A percentile compares a stretch with the other conserved stretches of the same genome.
These are phyloP conservation scores for Melaleuca quinquenervia DNA, from an alignment of 345 rosid genomes.

Conservation along the genomic window DNA sequence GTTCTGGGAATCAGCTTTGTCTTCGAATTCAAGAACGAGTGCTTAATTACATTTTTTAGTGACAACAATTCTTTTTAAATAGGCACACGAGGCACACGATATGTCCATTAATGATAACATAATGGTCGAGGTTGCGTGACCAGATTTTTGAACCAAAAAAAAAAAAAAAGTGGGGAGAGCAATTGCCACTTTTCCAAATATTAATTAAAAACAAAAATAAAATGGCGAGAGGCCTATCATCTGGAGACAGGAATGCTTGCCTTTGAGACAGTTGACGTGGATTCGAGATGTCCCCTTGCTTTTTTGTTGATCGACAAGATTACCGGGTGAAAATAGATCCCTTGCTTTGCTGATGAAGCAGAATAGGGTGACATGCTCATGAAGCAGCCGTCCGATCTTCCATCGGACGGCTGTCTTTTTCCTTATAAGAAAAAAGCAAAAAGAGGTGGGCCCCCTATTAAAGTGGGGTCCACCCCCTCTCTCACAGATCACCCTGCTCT, in stretches of 20 bases:
- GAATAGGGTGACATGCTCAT: no score
- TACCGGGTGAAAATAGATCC: no score
- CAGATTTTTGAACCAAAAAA: neutral
- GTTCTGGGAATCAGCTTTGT: neutral
- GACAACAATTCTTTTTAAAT: accelerated
- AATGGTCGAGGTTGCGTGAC: neutral
- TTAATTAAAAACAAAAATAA: neutral
- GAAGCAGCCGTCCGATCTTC: no score
- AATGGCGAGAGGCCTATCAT: neutral
- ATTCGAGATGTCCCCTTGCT: neutral
- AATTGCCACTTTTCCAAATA: neutral
- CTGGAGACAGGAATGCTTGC: neutral
- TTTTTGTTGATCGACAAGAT: neutral
- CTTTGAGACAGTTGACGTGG: neutral
- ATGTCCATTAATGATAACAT: neutral
- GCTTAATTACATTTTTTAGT: neutral
- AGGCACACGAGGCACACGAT: no score
- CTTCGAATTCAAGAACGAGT: neutral
- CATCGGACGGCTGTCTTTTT: no score
- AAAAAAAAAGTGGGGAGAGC: neutral
- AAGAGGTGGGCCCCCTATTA: no score
- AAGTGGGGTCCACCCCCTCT: no score
- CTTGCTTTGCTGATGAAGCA: no score
- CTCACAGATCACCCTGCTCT: no score
- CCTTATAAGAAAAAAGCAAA: no score